These are phyloP conservation scores for Phaffia australis DNA, from an alignment of 768 basidiomycete species.

Conservation along the genomic window DNA sequence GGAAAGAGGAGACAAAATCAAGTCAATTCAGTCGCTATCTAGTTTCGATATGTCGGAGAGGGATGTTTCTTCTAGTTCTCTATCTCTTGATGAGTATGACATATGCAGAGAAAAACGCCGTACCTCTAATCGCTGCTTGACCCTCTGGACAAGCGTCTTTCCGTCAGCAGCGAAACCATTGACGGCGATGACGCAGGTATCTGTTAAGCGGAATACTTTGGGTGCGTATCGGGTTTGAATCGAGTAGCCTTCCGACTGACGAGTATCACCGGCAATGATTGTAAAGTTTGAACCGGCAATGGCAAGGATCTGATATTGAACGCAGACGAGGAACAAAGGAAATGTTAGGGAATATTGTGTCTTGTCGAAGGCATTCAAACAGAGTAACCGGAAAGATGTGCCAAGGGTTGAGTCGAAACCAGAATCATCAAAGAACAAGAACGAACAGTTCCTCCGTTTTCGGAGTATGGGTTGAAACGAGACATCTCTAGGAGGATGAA, in stretches of 20 bases:
- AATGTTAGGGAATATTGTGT: slow-evolving; percentile 43
- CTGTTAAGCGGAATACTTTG: slow-evolving; percentile 86
- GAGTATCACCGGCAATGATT: slow-evolving; percentile 91
- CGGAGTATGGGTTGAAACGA: slow-evolving; percentile 72
- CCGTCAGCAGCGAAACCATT: slow-evolving; percentile 97
- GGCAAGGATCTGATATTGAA: slow-evolving; percentile 21
- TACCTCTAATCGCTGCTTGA: slow-evolving; percentile 90
- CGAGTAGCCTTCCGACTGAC: slow-evolving; percentile 91
- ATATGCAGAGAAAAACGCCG: slow-evolving; percentile 30
- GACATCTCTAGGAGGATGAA: background rate
- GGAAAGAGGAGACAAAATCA: slow-evolving; percentile 1
- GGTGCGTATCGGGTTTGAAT: slow-evolving; percentile 97
- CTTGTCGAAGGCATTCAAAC: background rate
- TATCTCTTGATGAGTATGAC: background rate
- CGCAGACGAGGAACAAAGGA: background rate
- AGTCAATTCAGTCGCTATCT: background rate
- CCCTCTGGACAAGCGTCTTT: slow-evolving; percentile 92
- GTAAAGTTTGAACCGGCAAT: slow-evolving; percentile 87
- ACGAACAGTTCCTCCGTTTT: slow-evolving; percentile 71
- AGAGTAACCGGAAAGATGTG: background rate
- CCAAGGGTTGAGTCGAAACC: background rate
- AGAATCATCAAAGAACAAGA: background rate
- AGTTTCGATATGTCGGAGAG: background rate
- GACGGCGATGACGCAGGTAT: slow-evolving; percentile 83
- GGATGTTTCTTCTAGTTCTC: background rate